Evolutionary conservation across 1,284 basidiomycete species (phyloP).

Genomic region (Heterobasidion occidentale): DNA sequence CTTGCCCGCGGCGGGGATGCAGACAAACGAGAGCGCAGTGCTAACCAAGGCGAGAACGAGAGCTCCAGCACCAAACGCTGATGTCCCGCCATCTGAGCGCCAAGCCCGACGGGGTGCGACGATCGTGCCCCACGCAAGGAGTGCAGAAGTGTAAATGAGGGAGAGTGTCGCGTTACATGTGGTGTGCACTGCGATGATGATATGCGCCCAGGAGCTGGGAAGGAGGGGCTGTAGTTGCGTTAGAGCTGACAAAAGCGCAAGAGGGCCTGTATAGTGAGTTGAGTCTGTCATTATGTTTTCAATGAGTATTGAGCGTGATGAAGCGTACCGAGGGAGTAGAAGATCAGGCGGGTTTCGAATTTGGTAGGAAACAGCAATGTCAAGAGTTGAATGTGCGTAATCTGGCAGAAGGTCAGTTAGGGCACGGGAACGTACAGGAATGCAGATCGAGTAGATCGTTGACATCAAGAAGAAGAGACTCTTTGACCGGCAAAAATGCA

Average conservation of each 20-base stretch:
- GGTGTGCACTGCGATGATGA: not conserved
- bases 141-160: not conserved
- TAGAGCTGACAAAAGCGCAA: not conserved
- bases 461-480: not conserved
- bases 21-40: not conserved
- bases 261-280: not conserved
- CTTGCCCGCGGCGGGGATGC: not conserved
- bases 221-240: not conserved
- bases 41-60: not conserved
- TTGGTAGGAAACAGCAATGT: not conserved
- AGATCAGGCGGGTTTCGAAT: not conserved
- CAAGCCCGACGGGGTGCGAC: not conserved
- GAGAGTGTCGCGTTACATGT: not conserved
- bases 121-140: not conserved
- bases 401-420: not conserved
- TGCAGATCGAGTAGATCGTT: not conserved
- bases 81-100: constrained; percentile 1
- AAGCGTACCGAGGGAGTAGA: not conserved
- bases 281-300: not conserved
- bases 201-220: not conserved
- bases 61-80: not conserved
- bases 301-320: not conserved
- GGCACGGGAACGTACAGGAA: not conserved
- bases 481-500: no score
- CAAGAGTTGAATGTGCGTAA: not conserved